A percentile compares a stretch with the other conserved stretches of the same genome.
Conservation (phyloP, 2,329 filamentous ascomycete genomes). For the Conoideocrella luteorostrata region DNA sequence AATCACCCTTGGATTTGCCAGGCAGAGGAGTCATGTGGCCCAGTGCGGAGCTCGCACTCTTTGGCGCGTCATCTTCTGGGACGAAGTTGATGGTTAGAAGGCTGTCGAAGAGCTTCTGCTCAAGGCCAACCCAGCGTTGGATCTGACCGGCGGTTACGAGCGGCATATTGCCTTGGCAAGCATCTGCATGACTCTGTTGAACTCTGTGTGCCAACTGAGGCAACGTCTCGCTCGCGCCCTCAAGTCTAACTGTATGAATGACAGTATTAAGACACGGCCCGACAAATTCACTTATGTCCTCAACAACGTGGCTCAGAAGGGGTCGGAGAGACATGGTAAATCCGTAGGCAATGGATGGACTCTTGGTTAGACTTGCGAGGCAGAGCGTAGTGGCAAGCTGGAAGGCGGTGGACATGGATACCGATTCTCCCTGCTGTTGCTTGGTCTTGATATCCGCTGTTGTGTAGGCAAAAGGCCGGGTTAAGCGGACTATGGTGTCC, state of each 20-base stretch:
- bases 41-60: neutral
- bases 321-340: conserved; percentile 15
- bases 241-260: conserved; percentile 11
- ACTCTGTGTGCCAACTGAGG: conserved; percentile 10
- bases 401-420: conserved; percentile 12
- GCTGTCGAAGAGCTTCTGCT: conserved; percentile 18
- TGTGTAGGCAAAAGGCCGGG: neutral
- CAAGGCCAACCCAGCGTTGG: conserved; percentile 16
- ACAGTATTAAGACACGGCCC: conserved; percentile 18
- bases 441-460: neutral
- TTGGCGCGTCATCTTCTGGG: neutral
- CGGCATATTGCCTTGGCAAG: conserved; percentile 16
- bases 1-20: conserved; percentile 11
- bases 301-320: conserved; percentile 7
- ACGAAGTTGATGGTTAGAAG: conserved; percentile 12
- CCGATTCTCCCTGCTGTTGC: neutral
- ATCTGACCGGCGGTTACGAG: conserved; percentile 15
- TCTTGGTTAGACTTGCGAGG: conserved; percentile 11
- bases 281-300: conserved; percentile 6
- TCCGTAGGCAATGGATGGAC: conserved; percentile 12
- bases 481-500: neutral
- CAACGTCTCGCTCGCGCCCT: conserved; percentile 6
- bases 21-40: conserved; percentile 11
- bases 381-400: conserved; percentile 14
- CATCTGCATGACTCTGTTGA: conserved; percentile 10